These are phyloP conservation scores for Fusarium avenaceum DNA, from an alignment of 2,329 filamentous ascomycete genomes.

Conservation along the genomic window DNA sequence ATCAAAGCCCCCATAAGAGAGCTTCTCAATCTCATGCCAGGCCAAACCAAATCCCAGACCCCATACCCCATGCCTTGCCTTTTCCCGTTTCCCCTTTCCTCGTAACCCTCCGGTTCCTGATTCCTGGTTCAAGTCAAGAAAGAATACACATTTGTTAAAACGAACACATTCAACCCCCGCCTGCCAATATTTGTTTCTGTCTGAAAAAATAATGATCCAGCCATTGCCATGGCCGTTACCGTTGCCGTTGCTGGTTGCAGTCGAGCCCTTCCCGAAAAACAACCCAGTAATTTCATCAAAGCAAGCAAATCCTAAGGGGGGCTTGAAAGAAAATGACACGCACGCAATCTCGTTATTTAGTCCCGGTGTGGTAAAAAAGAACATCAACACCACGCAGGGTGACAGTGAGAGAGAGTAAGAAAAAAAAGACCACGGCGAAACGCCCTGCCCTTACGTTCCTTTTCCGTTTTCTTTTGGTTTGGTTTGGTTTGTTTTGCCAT, in stretches of 20 bases:
- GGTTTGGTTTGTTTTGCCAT: slow-evolving; percentile 34
- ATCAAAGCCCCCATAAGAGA: slow-evolving; percentile 42
- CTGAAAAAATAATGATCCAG: slow-evolving; percentile 43
- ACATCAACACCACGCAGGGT: slow-evolving; percentile 34
- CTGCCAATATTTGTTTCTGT: slow-evolving; percentile 41
- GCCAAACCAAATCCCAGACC: slow-evolving; percentile 39
- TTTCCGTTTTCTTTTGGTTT: slow-evolving; percentile 26
- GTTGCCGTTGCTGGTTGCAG: slow-evolving; percentile 28
- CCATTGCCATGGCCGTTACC: slow-evolving; percentile 46
- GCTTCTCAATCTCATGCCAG: slow-evolving; percentile 46
- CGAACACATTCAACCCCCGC: slow-evolving; percentile 43
- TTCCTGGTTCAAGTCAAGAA: slow-evolving; percentile 39
- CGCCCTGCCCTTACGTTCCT: slow-evolving; percentile 41
- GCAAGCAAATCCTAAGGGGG: slow-evolving; percentile 45
- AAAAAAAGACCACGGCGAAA: slow-evolving; percentile 46
- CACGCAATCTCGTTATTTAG: slow-evolving; percentile 45
- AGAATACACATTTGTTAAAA: slow-evolving; percentile 49
- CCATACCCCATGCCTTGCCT: slow-evolving; percentile 32
- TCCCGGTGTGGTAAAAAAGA: slow-evolving; percentile 29
- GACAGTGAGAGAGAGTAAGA: slow-evolving; percentile 41
- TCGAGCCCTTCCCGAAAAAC: slow-evolving; percentile 48
- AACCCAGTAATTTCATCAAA: slow-evolving; percentile 47
- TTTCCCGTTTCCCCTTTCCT: slow-evolving; percentile 33
- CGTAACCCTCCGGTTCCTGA: slow-evolving; percentile 6
- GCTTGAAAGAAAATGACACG: slow-evolving; percentile 43